Conservation (phyloP, 2,329 filamentous ascomycete genomes). For the Myriosclerotinia curreyana region DNA sequence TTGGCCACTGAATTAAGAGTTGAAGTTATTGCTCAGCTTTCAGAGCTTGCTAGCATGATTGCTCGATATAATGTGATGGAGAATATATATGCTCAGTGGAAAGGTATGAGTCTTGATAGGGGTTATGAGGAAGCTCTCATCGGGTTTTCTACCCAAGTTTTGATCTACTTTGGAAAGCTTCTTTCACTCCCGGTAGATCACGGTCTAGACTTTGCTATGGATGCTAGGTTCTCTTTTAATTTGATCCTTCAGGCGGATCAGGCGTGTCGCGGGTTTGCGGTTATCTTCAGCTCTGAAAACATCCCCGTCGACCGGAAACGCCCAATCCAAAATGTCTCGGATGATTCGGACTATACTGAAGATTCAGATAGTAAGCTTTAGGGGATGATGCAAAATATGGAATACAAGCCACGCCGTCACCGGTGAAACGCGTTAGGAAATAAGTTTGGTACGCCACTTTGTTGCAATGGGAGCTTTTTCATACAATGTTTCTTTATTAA, state of each 20-base stretch:
- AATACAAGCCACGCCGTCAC: not conserved
- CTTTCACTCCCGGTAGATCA: not conserved
- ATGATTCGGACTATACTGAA: conserved; percentile 14
- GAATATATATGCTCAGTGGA: conserved; percentile 26
- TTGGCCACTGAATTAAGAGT: not conserved
- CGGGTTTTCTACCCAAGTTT: conserved; percentile 17
- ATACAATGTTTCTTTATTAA: not conserved
- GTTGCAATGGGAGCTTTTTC: not conserved
- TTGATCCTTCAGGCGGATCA: not conserved
- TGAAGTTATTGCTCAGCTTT: not conserved
- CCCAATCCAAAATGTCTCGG: conserved; percentile 2
- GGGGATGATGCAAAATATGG: not conserved
- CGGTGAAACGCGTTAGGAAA: not conserved
- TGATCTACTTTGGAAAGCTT: conserved; percentile 9
- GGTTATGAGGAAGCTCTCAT: conserved; percentile 21
- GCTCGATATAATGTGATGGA: conserved; percentile 28
- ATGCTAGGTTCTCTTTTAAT: not conserved
- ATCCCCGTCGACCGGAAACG: not conserved
- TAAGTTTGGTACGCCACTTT: not conserved
- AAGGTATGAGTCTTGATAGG: conserved; percentile 19
- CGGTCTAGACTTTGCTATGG: too few species aligned
- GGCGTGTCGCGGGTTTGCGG: conserved; percentile 3
- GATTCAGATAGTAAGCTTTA: not conserved
- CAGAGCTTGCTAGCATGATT: conserved; percentile 21
- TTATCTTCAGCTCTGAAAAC: not conserved